Base-by-base conservation (phyloP, 768 basidiomycete species). In the Pisolithus microcarpus region DNA sequence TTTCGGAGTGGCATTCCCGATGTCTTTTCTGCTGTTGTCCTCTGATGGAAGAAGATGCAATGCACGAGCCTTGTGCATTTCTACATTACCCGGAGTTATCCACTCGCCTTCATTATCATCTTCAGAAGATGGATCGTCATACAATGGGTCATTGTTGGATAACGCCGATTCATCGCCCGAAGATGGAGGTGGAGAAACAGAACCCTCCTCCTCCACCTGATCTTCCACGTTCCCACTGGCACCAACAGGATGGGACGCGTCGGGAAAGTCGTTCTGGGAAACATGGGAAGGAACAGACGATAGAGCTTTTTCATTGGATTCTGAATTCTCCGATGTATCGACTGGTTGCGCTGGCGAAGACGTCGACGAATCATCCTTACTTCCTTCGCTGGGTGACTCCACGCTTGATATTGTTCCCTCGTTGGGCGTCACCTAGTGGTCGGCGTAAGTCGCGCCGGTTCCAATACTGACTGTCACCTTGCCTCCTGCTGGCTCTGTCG, bases 41-140 rank as follows among this genome's bases (percentile, higher is more conserved):
- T 69, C 67, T 19, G 77, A 73, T 4, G 92, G 87, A 28, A 95
- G 75, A 36, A 96, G 76, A 21, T 92, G 81, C 37, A 95, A 78
- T 26, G 89, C 91, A 13, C 82, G 80, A 9, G 92, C 91, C 69
- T 95, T 93, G 72, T 97, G 87, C 26, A 86, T 61, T 8, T 73
- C 78, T 53, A 92, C 84, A 62, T 96, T 99, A 47, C 77, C 72
- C 0, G 91, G 93, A 13, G 93, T 99, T 65, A 99, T 96, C 96
- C 96, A 99, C 63, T 94, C 93, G 7, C 91, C 92, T 65, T 87
- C 87, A 13, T 84, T 87, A 55, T 91, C 89, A 53, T 91, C 89
- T 18, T 78, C 76, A 53, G 84, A 82, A 0, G 82, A 84, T 1
- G 85, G 86, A 64, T 90, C 87, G 19, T 87, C 87, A 57, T 80